Evolutionary conservation across 139 green algal genomes (phyloP), one percentile per base, ranked within the genome.

Genomic region (Tetraselmis striata): DNA sequence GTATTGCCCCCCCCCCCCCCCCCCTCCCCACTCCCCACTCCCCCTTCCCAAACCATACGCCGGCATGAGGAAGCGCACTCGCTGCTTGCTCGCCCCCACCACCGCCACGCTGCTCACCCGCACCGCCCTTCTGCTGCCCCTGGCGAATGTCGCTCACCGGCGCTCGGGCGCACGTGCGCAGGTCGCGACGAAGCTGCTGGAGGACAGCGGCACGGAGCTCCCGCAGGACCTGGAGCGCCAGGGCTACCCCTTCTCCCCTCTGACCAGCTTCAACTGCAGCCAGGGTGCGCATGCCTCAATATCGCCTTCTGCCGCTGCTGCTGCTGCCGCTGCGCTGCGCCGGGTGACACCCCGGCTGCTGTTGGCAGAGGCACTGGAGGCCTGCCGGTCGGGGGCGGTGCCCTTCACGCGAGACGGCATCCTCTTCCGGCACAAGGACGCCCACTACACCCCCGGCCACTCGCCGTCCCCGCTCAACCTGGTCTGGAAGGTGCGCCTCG

Each of bases 401-500:
- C 78, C 84, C 2, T 97, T 94, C 75, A 5, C 82, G 26, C 85
- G 88, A 1, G 95, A 98, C 84, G 95, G 95, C 23, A 45, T 98
- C 23, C 86, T 92, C 31, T 83, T 98, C 23, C 86, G 94, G 23
- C 93, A 97, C 82, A 90, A 85, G 30, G 90, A 96, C 77, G 89
- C 88, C 1, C 91, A 94, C 32, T 98, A 98, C 88, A 76, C 23
- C 1, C 80, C 88, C 0, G 93, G 89, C 0, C 79, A 77, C 0
- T 28, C 79, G 18, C 29, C 81, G 29, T 93, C 84, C 0, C 95
- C 95, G 1, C 90, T 98, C 75, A 90, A 89, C 1, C 85, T 98
- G 59, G 77, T 95, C 76, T 98, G 95, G 95, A 98, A 98, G 85
- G 95, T 31, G 29, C 30, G 77, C 2, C 28, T 67, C 45, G 45